A percentile compares a stretch with the other conserved stretches of the same genome.
Conservation (phyloP, 2,329 filamentous ascomycete genomes). For the Aspergillus quadrilineatus region DNA sequence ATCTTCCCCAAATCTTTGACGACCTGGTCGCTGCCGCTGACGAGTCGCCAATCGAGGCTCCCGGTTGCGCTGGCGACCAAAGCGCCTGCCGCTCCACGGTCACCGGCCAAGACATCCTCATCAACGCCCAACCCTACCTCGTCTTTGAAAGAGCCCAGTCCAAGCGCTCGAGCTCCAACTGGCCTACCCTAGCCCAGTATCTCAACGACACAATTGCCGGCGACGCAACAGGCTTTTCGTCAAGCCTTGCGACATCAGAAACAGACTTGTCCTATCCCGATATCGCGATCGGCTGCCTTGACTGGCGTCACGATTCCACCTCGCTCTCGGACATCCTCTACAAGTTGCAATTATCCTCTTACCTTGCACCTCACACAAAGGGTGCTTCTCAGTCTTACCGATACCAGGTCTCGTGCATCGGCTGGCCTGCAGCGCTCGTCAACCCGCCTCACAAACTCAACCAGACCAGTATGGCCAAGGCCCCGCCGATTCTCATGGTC, state of each 20-base stretch:
- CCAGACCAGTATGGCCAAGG: slow-evolving; percentile 12
- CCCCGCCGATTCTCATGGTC: slow-evolving; percentile 38
- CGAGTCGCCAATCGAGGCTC: neutral
- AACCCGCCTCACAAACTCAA: slow-evolving; percentile 37
- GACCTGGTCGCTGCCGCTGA: slow-evolving; percentile 2
- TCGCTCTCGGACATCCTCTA: slow-evolving; percentile 23
- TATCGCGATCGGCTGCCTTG: slow-evolving; percentile 14
- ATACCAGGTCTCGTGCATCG: slow-evolving; percentile 33
- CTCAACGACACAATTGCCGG: slow-evolving; percentile 34
- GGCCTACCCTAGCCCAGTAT: slow-evolving; percentile 21
- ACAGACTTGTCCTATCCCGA: slow-evolving; percentile 27
- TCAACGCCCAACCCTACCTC: slow-evolving; percentile 34
- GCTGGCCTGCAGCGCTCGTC: slow-evolving; percentile 39
- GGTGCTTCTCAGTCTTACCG: slow-evolving; percentile 38
- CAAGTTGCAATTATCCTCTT: slow-evolving; percentile 29
- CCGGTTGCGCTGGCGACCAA: neutral
- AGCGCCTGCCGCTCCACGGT: slow-evolving; percentile 37
- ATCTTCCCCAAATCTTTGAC: slow-evolving; percentile 5
- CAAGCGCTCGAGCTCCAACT: slow-evolving; percentile 6
- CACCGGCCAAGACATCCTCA: slow-evolving; percentile 35
- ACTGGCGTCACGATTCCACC: slow-evolving; percentile 7
- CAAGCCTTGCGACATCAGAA: slow-evolving; percentile 23
- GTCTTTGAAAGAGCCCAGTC: slow-evolving; percentile 11
- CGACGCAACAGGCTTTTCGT: slow-evolving; percentile 39
- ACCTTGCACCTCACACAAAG: slow-evolving; percentile 37